Evolutionary conservation across 1,284 basidiomycete species (phyloP).

Genomic region (Trichosporon ovoides): DNA sequence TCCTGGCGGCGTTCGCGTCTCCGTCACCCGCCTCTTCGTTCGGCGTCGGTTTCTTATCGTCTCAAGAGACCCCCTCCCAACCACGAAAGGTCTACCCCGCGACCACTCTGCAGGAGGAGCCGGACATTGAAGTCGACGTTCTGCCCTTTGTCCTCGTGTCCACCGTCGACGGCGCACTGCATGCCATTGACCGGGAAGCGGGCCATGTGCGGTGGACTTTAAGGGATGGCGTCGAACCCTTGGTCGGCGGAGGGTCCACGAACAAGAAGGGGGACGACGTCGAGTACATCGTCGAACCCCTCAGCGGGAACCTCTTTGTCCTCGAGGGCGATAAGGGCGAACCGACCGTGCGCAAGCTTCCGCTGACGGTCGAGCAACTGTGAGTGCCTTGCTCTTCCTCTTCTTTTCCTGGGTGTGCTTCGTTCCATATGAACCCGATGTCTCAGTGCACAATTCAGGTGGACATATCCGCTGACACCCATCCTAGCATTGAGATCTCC

Average conservation of each 20-base stretch:
- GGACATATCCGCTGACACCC: not conserved
- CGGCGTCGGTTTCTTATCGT: constrained; percentile 12
- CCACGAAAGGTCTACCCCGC: not conserved
- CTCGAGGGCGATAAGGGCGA: constrained; percentile 31
- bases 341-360: constrained; percentile 44
- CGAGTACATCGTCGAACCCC: constrained; percentile 48
- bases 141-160: constrained; percentile 46
- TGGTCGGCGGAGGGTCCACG: constrained; percentile 38
- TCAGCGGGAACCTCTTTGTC: constrained; percentile 45
- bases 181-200: constrained; percentile 44
- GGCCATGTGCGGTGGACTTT: constrained; percentile 41
- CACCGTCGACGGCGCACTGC: constrained; percentile 47
- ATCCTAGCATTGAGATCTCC: constrained; percentile 43
- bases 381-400: constrained; percentile 25
- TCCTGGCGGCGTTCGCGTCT: constrained; percentile 10
- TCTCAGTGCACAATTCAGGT: not conserved
- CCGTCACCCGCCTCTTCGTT: constrained; percentile 12
- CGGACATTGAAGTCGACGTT: constrained; percentile 42
- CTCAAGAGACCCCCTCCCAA: not conserved
- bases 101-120: constrained; percentile 1
- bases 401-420: not conserved
- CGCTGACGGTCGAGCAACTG: constrained; percentile 47
- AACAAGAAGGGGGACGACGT: constrained; percentile 22
- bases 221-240: constrained; percentile 41
- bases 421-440: not conserved